Conservation (phyloP, 2,329 filamentous ascomycete genomes). For the Penicillium sp. region DNA sequence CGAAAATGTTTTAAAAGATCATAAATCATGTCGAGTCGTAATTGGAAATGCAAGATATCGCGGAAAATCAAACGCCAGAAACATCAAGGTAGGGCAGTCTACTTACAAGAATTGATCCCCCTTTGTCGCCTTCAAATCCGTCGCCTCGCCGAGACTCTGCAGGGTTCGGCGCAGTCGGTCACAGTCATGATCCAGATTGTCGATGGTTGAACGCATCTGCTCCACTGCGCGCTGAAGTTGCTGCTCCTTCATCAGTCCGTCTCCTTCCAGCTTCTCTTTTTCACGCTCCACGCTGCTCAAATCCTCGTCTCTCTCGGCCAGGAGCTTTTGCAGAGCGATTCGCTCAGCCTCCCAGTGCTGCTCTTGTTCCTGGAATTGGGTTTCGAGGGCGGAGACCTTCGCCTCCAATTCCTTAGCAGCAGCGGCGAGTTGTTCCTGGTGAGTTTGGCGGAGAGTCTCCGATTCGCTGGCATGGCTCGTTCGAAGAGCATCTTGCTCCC, state of each 20-base stretch:
- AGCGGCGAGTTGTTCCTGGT: slow-evolving; percentile 22
- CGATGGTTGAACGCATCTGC: slow-evolving; percentile 44
- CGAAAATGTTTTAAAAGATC: slow-evolving; percentile 10
- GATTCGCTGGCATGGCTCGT: slow-evolving; percentile 22
- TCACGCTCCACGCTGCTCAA: slow-evolving; percentile 41
- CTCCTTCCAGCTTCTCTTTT: slow-evolving; percentile 39
- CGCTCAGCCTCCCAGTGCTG: slow-evolving; percentile 30
- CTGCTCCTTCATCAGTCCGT: slow-evolving; percentile 42
- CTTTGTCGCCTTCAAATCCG: slow-evolving; percentile 45
- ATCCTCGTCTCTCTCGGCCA: slow-evolving; percentile 40
- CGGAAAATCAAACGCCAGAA: slow-evolving; percentile 10
- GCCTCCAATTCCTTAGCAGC: slow-evolving; percentile 23
- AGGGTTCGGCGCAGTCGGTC: slow-evolving; percentile 47
- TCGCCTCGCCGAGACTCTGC: slow-evolving; percentile 47
- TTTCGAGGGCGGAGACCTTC: slow-evolving; percentile 23
- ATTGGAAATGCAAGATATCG: slow-evolving; percentile 9
- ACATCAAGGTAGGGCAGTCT: slow-evolving; percentile 22
- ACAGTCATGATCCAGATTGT: slow-evolving; percentile 47
- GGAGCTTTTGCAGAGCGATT: slow-evolving; percentile 26
- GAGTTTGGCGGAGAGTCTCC: slow-evolving; percentile 20
- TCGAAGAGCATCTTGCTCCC: slow-evolving; percentile 22
- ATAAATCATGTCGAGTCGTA: slow-evolving; percentile 8
- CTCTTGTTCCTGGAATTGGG: slow-evolving; percentile 26
- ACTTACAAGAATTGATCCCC: slow-evolving; percentile 48
- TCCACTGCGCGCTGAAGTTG: slow-evolving; percentile 41